Evolutionary conservation across 192 early-diverging fungal genomes (phyloP).

Genomic region (Coemansia sp.): DNA sequence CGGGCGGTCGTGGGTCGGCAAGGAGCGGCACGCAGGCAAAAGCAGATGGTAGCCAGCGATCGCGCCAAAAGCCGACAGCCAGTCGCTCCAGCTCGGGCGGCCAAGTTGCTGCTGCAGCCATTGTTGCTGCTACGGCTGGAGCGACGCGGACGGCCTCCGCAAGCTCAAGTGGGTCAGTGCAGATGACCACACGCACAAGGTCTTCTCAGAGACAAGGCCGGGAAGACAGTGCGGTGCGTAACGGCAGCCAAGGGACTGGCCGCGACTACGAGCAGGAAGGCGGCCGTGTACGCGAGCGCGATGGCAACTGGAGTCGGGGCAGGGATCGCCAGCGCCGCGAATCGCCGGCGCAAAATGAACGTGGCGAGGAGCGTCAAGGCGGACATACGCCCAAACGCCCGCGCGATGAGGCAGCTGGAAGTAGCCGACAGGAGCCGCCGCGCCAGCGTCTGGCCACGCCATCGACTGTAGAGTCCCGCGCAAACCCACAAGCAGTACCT

Average conservation of each 20-base stretch:
- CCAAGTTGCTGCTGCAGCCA: constrained; percentile 12
- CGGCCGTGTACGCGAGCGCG: neutral
- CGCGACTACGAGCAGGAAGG: neutral
- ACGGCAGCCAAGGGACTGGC: neutral
- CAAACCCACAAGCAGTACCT: neutral
- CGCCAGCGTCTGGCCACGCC: constrained; percentile 14
- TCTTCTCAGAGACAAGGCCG: neutral
- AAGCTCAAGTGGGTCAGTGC: neutral
- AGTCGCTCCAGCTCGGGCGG: constrained; percentile 14
- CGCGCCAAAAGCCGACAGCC: constrained; percentile 3
- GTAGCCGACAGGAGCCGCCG: constrained; percentile 12
- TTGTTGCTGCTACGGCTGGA: constrained; percentile 5
- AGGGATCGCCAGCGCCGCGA: constrained; percentile 14
- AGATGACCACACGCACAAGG: neutral
- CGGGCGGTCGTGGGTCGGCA: neutral
- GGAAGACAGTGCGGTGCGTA: neutral
- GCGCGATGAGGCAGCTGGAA: constrained; percentile 11
- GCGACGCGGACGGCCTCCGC: neutral
- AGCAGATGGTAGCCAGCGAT: constrained; percentile 5
- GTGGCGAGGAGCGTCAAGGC: constrained; percentile 6
- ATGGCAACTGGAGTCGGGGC: constrained; percentile 8
- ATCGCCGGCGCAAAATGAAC: constrained; percentile 18
- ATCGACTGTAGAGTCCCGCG: neutral
- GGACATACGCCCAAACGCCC: constrained; percentile 10
- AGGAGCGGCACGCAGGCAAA: neutral